Percentiles rank a stretch among this genome's conserved stretches.
Conservation (phyloP, 495 filamentous ascomycete genomes). For the Neurospora hispaniola region DNA sequence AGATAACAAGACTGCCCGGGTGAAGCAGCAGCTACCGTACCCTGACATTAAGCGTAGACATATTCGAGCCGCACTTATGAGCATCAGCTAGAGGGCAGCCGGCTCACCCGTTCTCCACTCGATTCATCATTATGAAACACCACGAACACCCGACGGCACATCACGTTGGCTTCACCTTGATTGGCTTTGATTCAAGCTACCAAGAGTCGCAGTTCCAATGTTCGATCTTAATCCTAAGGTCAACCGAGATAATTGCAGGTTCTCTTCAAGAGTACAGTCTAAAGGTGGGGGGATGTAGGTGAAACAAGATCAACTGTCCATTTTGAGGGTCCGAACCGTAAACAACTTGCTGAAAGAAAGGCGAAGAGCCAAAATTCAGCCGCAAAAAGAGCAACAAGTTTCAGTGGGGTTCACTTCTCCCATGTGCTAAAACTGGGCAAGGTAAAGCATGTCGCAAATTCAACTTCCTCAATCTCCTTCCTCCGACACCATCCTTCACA, state of each 20-base stretch:
- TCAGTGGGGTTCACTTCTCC: neutral
- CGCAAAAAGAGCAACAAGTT: neutral
- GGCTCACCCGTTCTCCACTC: neutral
- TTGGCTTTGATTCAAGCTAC: neutral
- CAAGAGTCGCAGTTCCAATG: neutral
- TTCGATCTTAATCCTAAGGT: neutral
- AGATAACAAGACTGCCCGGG: neutral
- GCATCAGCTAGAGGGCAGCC: neutral
- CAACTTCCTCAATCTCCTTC: neutral
- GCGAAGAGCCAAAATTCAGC: neutral
- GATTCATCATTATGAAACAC: neutral
- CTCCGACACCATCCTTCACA: neutral
- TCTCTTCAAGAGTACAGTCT: conserved; percentile 1
- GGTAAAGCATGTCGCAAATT: neutral
- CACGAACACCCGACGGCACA: neutral
- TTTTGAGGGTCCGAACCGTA: neutral
- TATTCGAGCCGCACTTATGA: neutral
- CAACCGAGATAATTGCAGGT: neutral
- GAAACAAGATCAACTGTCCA: neutral
- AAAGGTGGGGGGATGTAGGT: neutral
- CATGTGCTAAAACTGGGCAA: neutral
- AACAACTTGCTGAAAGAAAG: neutral
- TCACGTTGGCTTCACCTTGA: neutral
- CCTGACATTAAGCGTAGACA: neutral
- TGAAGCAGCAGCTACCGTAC: neutral